These are phyloP conservation scores for Dimocarpus longan DNA, from an alignment of 345 rosid genomes.

Conservation along the genomic window DNA sequence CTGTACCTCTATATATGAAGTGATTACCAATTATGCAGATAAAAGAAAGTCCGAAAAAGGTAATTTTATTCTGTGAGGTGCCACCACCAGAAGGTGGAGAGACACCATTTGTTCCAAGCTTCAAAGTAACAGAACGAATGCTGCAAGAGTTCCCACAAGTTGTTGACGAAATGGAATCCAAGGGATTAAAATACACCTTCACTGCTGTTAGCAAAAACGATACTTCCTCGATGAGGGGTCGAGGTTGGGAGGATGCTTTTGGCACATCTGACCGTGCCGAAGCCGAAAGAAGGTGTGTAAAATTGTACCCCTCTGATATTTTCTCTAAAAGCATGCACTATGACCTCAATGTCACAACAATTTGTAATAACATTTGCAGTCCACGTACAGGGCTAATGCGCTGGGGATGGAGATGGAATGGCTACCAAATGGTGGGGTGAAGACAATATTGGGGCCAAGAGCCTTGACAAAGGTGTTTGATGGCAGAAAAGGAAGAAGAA, in stretches of 20 bases:
- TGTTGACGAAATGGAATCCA: constrained; percentile 60
- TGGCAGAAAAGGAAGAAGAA: constrained; percentile 65
- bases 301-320: background rate
- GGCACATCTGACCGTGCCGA: constrained; percentile 49
- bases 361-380: background rate
- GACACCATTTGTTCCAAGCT: constrained; percentile 81
- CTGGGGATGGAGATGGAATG: constrained; percentile 66
- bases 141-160: constrained; percentile 56
- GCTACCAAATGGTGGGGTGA: constrained; percentile 54
- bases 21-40: constrained; percentile 33
- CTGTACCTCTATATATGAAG: too few species aligned
- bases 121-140: constrained; percentile 59
- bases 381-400: constrained; percentile 39
- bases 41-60: constrained; percentile 47
- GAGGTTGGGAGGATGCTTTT: constrained; percentile 73
- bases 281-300: constrained; percentile 51
- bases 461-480: constrained; percentile 57
- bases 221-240: constrained; percentile 60
- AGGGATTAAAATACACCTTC: constrained; percentile 56
- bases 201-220: constrained; percentile 41
- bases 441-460: constrained; percentile 40
- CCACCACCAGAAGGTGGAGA: constrained; percentile 69
- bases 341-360: background rate
- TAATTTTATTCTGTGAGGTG: constrained; percentile 59
- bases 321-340: background rate